A percentile compares a stretch with the other conserved stretches of the same genome.
Evolutionary conservation across 768 basidiomycete genomes (phyloP).

Genomic region (Rhizopogon roseolus): DNA sequence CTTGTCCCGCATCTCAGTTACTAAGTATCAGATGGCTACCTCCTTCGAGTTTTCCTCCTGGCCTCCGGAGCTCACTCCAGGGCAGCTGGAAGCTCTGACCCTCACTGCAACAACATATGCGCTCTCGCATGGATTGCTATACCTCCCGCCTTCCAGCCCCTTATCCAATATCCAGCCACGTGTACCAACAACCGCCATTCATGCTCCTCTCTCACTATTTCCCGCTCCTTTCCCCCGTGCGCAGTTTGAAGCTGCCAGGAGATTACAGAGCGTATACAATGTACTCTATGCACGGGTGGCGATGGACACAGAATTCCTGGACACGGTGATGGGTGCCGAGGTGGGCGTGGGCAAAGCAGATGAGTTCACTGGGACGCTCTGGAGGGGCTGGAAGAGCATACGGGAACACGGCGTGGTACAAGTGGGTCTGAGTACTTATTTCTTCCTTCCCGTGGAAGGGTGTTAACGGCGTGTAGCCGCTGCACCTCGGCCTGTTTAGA

Average conservation of each 20-base stretch:
- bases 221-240: slow-evolving; percentile 81
- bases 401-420: slow-evolving; percentile 59
- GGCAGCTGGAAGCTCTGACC: slow-evolving; percentile 55
- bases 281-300: slow-evolving; percentile 81
- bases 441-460: neutral
- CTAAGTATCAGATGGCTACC: slow-evolving; percentile 9
- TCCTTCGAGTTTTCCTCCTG: slow-evolving; percentile 53
- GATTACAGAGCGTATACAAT: slow-evolving; percentile 78
- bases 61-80: slow-evolving; percentile 66
- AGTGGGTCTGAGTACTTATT: slow-evolving; percentile 29
- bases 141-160: slow-evolving; percentile 52
- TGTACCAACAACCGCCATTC: slow-evolving; percentile 68
- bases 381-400: slow-evolving; percentile 79
- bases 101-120: slow-evolving; percentile 76
- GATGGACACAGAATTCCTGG: slow-evolving; percentile 73
- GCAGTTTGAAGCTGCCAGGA: slow-evolving; percentile 60
- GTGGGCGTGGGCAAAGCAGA: slow-evolving; percentile 79
- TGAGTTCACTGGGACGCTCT: slow-evolving; percentile 80
- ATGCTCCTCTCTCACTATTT: slow-evolving; percentile 86
- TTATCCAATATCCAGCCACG: slow-evolving; percentile 34
- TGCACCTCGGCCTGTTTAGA: slow-evolving; percentile 87
- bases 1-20: no score
- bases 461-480: slow-evolving; percentile 43
- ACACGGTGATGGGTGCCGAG: slow-evolving; percentile 77
- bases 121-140: slow-evolving; percentile 79